Base-by-base conservation (phyloP, 768 basidiomycete species). In the Trametes elegans region DNA sequence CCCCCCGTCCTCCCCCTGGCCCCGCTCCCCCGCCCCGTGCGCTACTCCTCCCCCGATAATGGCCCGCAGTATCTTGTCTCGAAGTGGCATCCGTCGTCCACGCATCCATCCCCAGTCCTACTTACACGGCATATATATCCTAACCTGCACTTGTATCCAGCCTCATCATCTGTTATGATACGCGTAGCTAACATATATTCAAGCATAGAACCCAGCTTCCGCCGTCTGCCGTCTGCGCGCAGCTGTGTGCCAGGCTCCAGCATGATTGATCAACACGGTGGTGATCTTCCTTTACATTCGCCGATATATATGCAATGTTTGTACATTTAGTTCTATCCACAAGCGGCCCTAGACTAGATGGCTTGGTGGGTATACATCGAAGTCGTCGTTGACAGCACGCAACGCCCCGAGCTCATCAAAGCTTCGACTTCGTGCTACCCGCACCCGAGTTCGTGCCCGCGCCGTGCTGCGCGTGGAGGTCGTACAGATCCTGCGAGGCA, bases 401-500 rank as follows among this genome's bases (percentile, higher is more conserved):
- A 5, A 35, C 18, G 11, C n/a, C n/a, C 18, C 10, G 21, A n/a
- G 2, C n/a, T 24, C 23, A 24, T 36, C 24, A 61, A 34, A 61
- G 34, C 49, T 39, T 54, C 44, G 57, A 27, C 56, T 55, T 57
- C n/a, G 19, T 40, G 11, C 14, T 14, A 0, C 29, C 26, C 1
- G 27, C 19, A 19, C n/a, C n/a, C 44, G 57, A 27, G 53, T 55
- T 57, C n/a, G 19, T 40, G 11, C 14, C n/a, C 1, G 36, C 26
- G 2, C 19, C 19, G 18, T 50, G 44, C 28, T 42, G 41, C 5
- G 57, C 54, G 34, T 62, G 57, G 32, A 97, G 72, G n/a, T 69
- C 71, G 62, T 85, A 84, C 35, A 97, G 49, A 63, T 97, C 93
- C 29, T 83, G 76, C 0, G 83, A 78, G 0, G 86, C 84, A 31